Base-by-base conservation (phyloP, 768 basidiomycete genomes). In the Leccinum longicurvipes region DNA sequence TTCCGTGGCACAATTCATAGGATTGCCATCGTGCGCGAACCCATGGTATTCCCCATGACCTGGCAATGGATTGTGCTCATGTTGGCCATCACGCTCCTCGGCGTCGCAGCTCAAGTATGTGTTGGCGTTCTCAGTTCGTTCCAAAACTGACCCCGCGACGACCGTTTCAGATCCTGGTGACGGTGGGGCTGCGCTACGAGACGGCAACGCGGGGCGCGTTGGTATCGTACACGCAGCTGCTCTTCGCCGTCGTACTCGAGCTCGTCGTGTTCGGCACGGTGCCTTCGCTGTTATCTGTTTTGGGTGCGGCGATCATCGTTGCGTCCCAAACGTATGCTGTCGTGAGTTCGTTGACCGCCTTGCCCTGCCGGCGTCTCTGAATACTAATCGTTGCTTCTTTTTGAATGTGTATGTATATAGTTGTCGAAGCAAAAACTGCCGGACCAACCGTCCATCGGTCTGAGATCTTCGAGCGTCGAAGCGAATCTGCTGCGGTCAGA, bases 161-260 rank as follows among this genome's bases (percentile, higher is more conserved):
- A 17, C 9, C 7, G 11, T 3, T n/a, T n/a, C 50, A 85, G 76
- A 74, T 81, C 1, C 69, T 87, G 3, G 63, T 89, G 32, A 85
- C 45, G 17, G 71, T 82, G 64, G 87, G 86, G 0, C 68, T 88
- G 11, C 84, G 83, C 54, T 77, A 80, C 2, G 86, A 89, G 65
- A 82, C 82, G 6, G 87, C 84, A 0, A 81, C 83, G 0, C 71
- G 86, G 44, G 85, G 83, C 0, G 74, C 83, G 1, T 73, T 90
- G 60, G 85, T 81, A 0, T 70, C 86, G 6, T 91, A 86, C 62
- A 73, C 76, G 5, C 79, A 82, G 66, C 78, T 91, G 32, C 73
- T 91, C n/a, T 91, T 86, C 63, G 83, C 88, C 0, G 74, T 79
- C 2, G 65, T 84, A 15, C 73, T 91, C 14, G 87, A 93, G 67